phyloP scores from a whole-genome alignment of 352 stramenopile genomes.

The Globisporangium canariense region DNA sequence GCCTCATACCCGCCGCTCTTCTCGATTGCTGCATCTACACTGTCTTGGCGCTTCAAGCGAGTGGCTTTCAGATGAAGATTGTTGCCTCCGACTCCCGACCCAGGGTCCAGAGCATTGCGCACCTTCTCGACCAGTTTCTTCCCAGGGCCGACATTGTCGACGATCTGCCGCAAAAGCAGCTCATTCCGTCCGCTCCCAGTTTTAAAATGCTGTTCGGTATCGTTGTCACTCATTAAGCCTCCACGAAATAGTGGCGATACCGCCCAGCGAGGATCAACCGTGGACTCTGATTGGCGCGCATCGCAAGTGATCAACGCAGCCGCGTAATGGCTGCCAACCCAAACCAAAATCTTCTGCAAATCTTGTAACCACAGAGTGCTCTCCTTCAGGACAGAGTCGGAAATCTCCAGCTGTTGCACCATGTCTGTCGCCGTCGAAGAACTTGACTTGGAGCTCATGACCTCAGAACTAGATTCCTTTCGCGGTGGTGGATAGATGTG shows the following conservation, averaged over 20 bases:
- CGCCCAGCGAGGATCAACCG: slow-evolving; percentile 43
- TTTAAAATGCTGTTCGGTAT: not conserved
- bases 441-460: not conserved
- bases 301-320: slow-evolving; percentile 47
- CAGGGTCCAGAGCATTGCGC: slow-evolving; percentile 60
- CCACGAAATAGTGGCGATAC: slow-evolving; percentile 54
- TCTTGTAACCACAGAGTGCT: slow-evolving; percentile 51
- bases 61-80: slow-evolving; percentile 67
- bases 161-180: slow-evolving; percentile 63
- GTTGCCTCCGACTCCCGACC: slow-evolving; percentile 23
- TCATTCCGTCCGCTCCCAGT: slow-evolving; percentile 36
- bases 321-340: slow-evolving; percentile 63
- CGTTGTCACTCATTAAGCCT: slow-evolving; percentile 12
- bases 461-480: not conserved
- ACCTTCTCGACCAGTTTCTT: slow-evolving; percentile 85
- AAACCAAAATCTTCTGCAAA: slow-evolving; percentile 59
- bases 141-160: slow-evolving; percentile 63
- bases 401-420: not conserved
- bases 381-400: slow-evolving; percentile 26
- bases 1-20: slow-evolving; percentile 82
- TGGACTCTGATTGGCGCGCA: slow-evolving; percentile 10
- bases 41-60: slow-evolving; percentile 76
- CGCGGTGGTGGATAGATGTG: slow-evolving; percentile 37
- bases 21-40: slow-evolving; percentile 77
- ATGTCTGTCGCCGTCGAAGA: not conserved